phyloP scores from a whole-genome alignment of 139 green algal species.

The Pycnococcus provasolii region DNA sequence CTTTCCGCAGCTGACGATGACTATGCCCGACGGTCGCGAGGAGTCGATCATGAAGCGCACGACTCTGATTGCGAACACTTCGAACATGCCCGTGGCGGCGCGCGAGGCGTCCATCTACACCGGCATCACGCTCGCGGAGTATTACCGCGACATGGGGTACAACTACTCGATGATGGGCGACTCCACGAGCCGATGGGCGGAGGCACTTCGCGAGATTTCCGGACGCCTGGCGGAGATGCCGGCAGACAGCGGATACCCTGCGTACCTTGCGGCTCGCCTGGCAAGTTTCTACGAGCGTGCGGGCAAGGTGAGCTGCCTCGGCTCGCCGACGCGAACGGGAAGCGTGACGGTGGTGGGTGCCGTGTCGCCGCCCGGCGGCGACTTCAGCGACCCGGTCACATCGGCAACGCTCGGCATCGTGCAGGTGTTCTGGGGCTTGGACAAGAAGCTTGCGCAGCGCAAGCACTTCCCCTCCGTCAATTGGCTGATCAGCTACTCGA shows the following conservation, averaged over 20 bases:
- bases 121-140: conserved; percentile 97
- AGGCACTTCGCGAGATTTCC: conserved; percentile 97
- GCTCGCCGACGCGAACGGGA: conserved; percentile 77
- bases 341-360: conserved; percentile 95
- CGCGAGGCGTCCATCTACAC: conserved; percentile 99
- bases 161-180: conserved; percentile 97
- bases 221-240: conserved; percentile 97
- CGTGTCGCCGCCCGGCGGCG: conserved; percentile 90
- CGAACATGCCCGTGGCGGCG: conserved; percentile 98
- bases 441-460: conserved; percentile 99
- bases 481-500: conserved; percentile 98
- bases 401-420: conserved; percentile 95
- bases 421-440: conserved; percentile 99
- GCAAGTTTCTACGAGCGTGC: conserved; percentile 98
- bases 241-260: conserved; percentile 74
- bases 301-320: conserved; percentile 85
- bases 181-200: conserved; percentile 93
- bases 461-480: conserved; percentile 99
- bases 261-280: conserved; percentile 56
- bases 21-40: conserved; percentile 72
- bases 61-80: conserved; percentile 95
- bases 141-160: conserved; percentile 98
- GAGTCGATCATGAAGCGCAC: conserved; percentile 99
- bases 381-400: conserved; percentile 98
- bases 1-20: conserved; percentile 96